These are phyloP conservation scores for Rubroshorea leprosula DNA, from an alignment of 345 rosid genomes.

Conservation along the genomic window DNA sequence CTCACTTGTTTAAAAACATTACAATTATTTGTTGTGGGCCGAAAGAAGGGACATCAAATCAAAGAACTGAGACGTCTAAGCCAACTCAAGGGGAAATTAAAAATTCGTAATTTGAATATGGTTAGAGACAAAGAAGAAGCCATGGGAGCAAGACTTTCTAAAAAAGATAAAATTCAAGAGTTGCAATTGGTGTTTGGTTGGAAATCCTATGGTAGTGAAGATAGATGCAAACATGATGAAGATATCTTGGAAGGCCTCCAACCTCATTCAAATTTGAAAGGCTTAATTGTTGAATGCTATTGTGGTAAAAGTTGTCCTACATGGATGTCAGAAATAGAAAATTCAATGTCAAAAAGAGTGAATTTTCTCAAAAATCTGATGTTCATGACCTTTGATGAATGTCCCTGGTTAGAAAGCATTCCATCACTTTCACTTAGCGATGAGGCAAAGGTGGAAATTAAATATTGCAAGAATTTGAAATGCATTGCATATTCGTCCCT, in stretches of 20 bases:
- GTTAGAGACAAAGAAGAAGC: too few species aligned
- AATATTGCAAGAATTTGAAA: background rate
- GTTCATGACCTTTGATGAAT: background rate
- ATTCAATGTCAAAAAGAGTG: too few species aligned
- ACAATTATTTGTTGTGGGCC: background rate
- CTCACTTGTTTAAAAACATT: background rate
- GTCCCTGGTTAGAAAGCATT: background rate
- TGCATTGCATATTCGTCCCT: background rate
- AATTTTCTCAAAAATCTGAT: background rate
- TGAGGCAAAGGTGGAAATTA: background rate
- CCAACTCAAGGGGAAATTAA: too few species aligned
- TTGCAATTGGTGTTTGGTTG: too few species aligned
- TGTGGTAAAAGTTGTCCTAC: background rate
- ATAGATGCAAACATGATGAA: too few species aligned
- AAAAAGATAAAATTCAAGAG: too few species aligned
- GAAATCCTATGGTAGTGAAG: background rate
- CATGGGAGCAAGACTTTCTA: too few species aligned
- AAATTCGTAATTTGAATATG: too few species aligned
- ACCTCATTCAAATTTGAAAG: background rate
- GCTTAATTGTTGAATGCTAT: background rate
- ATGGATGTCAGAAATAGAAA: background rate
- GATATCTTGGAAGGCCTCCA: background rate
- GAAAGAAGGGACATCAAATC: too few species aligned
- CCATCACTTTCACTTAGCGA: background rate
- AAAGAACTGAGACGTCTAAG: too few species aligned